Evolutionary conservation across 352 stramenopile genomes (phyloP).

Genomic region (Pythium dissimile): DNA sequence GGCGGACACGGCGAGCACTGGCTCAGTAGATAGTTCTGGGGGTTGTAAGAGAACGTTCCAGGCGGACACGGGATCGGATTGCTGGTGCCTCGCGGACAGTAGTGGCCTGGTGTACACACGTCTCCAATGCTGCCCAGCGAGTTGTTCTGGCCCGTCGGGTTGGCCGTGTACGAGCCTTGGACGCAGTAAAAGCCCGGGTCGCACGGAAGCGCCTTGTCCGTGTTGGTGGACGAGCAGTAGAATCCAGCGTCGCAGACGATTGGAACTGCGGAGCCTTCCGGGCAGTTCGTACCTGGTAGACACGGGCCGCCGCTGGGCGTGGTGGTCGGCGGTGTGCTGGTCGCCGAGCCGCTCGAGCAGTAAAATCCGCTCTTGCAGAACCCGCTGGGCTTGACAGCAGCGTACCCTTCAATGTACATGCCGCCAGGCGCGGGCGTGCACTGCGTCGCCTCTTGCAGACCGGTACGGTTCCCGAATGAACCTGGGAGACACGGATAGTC

Average conservation of each 20-base stretch:
- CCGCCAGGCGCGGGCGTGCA: slow-evolving; percentile 68
- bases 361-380: slow-evolving; percentile 83
- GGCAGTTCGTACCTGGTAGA: slow-evolving; percentile 84
- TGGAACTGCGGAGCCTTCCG: slow-evolving; percentile 72
- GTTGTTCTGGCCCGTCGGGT: slow-evolving; percentile 67
- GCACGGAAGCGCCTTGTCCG: slow-evolving; percentile 63
- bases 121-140: slow-evolving; percentile 70
- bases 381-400: slow-evolving; percentile 39
- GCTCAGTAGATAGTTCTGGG: slow-evolving; percentile 44
- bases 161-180: slow-evolving; percentile 77
- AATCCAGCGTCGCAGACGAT: slow-evolving; percentile 78
- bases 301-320: slow-evolving; percentile 62
- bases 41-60: slow-evolving; percentile 65
- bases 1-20: slow-evolving; percentile 70
- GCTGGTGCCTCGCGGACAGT: slow-evolving; percentile 73
- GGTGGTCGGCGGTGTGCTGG: slow-evolving; percentile 39
- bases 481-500: slow-evolving; percentile 77
- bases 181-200: slow-evolving; percentile 86
- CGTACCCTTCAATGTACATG: slow-evolving; percentile 56
- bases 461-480: slow-evolving; percentile 61
- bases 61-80: slow-evolving; percentile 78
- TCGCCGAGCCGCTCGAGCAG: slow-evolving; percentile 59
- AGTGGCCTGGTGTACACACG: slow-evolving; percentile 67
- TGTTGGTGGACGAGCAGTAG: slow-evolving; percentile 81
- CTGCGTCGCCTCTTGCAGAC: slow-evolving; percentile 38